Base-by-base conservation (phyloP, 208 protist genomes). In the Leishmania major region DNA sequence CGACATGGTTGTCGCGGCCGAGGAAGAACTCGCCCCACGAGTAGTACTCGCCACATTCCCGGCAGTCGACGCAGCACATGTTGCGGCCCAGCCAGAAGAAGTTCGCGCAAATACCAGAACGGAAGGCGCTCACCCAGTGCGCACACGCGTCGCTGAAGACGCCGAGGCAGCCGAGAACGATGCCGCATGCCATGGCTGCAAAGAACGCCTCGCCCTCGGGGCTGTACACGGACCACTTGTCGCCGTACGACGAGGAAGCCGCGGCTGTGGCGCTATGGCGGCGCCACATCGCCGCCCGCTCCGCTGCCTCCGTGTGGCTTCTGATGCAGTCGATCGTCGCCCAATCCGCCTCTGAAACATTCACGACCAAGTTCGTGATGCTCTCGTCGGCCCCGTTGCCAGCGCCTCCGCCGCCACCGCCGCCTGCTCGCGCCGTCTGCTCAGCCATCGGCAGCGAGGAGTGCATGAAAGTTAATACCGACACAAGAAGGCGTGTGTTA, bases 81-180 rank as follows among this genome's bases (percentile, higher is more conserved):
- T 11, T 71, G 45, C 75, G 85, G 49, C 84, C 89, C 55, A 94
- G 82, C 91, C 91, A 94, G 71, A 94, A 92, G 69, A 88, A 93
- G 84, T 92, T 77, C 15, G 87, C 89, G 67, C 91, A 94, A 75
- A 94, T 85, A 35, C 91, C 91, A 5, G 78, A 40, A 75, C 91
- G 89, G 74, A 92, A 91, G 80, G 85, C 72, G 49, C 81, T 90
- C n/a, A 94, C 89, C 87, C 88, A 94, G 49, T 89, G 87, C 64
- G 91, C 82, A 49, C 89, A 94, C 53, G 91, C 91, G 67, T 93
- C 91, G 75, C 88, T 87, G 83, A 94, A 89, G 45, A 94, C 91
- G 49, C 91, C 91, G 55, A 94, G 74, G 80, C 55, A 43, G 81
- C 91, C 91, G 1, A 94, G 83, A 37, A 85, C 80, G 67, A 94